Percentiles rank a stretch among this genome's conserved stretches.
Conservation (phyloP, 1,284 basidiomycete genomes). For the Lentinula novae-zelandiae region DNA sequence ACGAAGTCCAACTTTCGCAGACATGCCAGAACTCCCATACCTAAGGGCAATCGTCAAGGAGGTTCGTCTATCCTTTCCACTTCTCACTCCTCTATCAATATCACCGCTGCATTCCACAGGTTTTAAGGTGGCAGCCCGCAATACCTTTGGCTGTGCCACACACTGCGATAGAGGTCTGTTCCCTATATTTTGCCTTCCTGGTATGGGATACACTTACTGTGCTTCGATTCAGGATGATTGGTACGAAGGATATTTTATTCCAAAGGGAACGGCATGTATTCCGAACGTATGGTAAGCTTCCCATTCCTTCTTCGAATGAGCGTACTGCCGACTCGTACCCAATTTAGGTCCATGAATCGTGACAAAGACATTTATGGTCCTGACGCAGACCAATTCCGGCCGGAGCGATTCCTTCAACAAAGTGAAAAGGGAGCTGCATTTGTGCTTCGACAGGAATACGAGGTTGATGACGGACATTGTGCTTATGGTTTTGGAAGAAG, state of each 20-base stretch:
- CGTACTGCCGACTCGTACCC: background rate
- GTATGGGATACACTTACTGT: background rate
- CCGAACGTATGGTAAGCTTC: background rate
- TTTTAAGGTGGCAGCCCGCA: background rate
- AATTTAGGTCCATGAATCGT: constrained; percentile 8
- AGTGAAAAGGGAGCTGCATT: background rate
- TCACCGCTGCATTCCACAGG: too few species aligned
- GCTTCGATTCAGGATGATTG: constrained; percentile 4
- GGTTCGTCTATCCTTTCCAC: background rate
- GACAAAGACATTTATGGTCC: constrained; percentile 1
- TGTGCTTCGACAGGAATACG: background rate
- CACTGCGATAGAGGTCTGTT: background rate
- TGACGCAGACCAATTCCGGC: constrained; percentile 1
- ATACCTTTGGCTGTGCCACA: background rate
- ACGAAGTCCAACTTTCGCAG: constrained; percentile 1
- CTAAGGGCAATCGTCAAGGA: constrained; percentile 4
- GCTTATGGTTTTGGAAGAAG: constrained; percentile 11
- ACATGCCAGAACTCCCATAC: constrained; percentile 10
- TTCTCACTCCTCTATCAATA: background rate
- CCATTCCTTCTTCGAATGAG: background rate
- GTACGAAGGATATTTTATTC: constrained; percentile 9
- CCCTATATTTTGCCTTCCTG: background rate
- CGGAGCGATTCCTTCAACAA: constrained; percentile 4
- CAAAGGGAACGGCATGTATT: background rate
- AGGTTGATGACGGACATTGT: constrained; percentile 3